Conservation (phyloP, 768 basidiomycete species). For the Leccinum barrowsii region DNA sequence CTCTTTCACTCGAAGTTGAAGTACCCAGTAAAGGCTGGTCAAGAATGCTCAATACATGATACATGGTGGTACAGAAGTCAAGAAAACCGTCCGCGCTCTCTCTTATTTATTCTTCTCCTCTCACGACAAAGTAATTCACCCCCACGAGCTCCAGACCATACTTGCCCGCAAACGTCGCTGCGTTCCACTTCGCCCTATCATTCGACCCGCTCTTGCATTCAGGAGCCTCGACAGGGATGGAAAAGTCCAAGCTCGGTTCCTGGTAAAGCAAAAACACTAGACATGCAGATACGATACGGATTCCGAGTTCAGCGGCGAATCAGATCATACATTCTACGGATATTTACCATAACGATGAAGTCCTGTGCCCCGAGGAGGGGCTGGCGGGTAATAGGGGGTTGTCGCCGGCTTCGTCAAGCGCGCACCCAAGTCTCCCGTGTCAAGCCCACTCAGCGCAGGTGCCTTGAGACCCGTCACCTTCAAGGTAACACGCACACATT, state of each 20-base stretch:
- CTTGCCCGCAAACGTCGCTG: conserved; percentile 45
- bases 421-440: conserved; percentile 34
- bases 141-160: conserved; percentile 56
- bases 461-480: conserved; percentile 40
- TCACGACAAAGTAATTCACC: conserved; percentile 52
- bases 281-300: neutral
- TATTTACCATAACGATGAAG: conserved; percentile 55
- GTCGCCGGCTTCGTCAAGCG: conserved; percentile 43
- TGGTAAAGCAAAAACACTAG: conserved; percentile 57
- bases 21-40: too few relatives aligned
- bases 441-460: conserved; percentile 28
- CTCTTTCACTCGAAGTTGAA: too few relatives aligned
- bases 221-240: conserved; percentile 40
- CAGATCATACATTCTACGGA: neutral
- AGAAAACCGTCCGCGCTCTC: neutral
- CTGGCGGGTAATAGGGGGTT: conserved; percentile 56
- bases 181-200: conserved; percentile 55
- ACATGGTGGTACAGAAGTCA: neutral
- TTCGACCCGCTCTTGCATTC: conserved; percentile 45
- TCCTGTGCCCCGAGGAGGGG: conserved; percentile 51
- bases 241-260: conserved; percentile 45
- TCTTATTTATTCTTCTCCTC: conserved; percentile 14
- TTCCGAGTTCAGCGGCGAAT: neutral
- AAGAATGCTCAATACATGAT: neutral
- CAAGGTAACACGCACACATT: neutral